phyloP scores from a whole-genome alignment of 495 filamentous ascomycete species.

The Talaromyces borbonicus region DNA sequence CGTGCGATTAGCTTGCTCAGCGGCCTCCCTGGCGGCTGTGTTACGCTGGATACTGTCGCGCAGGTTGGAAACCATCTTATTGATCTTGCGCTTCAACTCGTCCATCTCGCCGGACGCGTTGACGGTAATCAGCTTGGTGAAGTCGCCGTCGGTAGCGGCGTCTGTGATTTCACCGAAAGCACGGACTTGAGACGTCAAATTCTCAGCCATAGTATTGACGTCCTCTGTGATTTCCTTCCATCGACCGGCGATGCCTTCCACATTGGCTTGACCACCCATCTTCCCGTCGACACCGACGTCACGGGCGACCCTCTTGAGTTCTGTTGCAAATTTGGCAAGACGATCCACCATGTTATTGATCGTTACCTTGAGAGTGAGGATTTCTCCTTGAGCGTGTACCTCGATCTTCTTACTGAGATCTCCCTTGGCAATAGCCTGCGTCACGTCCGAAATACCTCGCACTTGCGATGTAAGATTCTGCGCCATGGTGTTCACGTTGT shows the following conservation, averaged over 20 bases:
- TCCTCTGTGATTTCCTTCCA: conserved; percentile 99
- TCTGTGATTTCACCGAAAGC: conserved; percentile 98
- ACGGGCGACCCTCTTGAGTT: conserved; percentile 90
- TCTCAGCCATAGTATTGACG: conserved; percentile 98
- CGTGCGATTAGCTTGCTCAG: conserved; percentile 94
- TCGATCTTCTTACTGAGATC: conserved; percentile 96
- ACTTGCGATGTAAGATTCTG: conserved; percentile 93
- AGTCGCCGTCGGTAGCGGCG: conserved; percentile 92
- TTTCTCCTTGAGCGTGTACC: conserved; percentile 92
- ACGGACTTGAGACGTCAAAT: conserved; percentile 93
- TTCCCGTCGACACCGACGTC: conserved; percentile 98
- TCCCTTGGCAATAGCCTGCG: conserved; percentile 88
- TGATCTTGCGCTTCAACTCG: conserved; percentile 98
- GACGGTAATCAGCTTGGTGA: conserved; percentile 94
- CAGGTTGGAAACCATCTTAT: conserved; percentile 95
- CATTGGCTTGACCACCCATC: conserved; percentile 96
- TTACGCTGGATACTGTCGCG: conserved; percentile 96
- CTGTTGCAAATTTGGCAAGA: conserved; percentile 91
- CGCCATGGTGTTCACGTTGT: conserved; percentile 85
- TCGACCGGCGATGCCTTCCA: conserved; percentile 82
- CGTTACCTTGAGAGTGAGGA: conserved; percentile 86
- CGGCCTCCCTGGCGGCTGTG: conserved; percentile 91
- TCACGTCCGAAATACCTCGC: conserved; percentile 92
- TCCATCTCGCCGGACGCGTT: conserved; percentile 99
- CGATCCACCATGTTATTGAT: conserved; percentile 99